Conservation (phyloP, 2,329 filamentous ascomycete species). For the Madurella fahalii region DNA sequence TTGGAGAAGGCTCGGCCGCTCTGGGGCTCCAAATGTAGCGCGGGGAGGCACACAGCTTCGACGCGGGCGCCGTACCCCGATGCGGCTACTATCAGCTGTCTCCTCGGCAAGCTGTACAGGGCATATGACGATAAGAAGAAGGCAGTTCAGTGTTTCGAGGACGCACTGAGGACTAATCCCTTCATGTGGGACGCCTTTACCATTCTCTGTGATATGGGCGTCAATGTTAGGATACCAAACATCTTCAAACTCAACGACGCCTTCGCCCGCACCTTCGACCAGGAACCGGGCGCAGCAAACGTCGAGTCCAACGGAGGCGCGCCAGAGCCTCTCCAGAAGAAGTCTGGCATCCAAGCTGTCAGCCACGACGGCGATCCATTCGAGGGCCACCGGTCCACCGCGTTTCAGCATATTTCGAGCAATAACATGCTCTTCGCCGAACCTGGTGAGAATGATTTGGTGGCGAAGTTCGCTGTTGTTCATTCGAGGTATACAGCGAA, state of each 20-base stretch:
- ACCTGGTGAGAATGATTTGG: conserved; percentile 49
- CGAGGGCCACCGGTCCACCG: conserved; percentile 40
- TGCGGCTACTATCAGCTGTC: conserved; percentile 73
- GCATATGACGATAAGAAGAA: conserved; percentile 78
- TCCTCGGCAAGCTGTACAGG: conserved; percentile 83
- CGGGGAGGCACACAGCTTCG: conserved; percentile 79
- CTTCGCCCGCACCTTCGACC: conserved; percentile 46
- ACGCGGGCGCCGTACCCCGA: conserved; percentile 74
- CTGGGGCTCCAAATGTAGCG: conserved; percentile 71
- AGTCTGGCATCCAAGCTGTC: conserved; percentile 36
- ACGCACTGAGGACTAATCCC: conserved; percentile 82
- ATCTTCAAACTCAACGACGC: conserved; percentile 72
- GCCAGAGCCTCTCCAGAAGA: conserved; percentile 41
- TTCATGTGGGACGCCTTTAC: conserved; percentile 98
- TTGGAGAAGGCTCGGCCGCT: conserved; percentile 75
- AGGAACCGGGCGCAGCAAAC: conserved; percentile 31
- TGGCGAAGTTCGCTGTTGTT: conserved; percentile 52
- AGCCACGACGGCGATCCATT: conserved; percentile 48
- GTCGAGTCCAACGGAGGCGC: conserved; percentile 38
- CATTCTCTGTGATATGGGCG: conserved; percentile 80
- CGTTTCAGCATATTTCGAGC: conserved; percentile 38
- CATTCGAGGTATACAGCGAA: conserved; percentile 43
- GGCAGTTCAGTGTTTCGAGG: conserved; percentile 81
- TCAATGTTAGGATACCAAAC: conserved; percentile 74
- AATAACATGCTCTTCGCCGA: conserved; percentile 42